phyloP scores from a whole-genome alignment of 1,284 basidiomycete species.

The Leccinum pallidistipes region DNA sequence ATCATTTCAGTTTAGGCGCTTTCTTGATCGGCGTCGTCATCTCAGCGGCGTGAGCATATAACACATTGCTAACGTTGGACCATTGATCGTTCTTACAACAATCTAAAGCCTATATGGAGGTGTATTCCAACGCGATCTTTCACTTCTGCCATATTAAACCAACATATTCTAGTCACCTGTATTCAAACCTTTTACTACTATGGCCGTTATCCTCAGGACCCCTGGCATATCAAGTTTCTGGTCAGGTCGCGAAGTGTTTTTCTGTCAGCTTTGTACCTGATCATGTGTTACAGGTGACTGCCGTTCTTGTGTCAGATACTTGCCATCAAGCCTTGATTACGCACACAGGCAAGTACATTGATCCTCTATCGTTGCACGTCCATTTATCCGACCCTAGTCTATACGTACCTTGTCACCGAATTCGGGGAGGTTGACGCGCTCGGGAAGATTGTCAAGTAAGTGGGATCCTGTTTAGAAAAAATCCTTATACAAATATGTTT shows the following conservation, averaged over 20 bases:
- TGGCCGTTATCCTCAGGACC: slow-evolving; percentile 47
- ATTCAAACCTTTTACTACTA: slow-evolving; percentile 62
- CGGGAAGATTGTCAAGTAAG: slow-evolving; percentile 47
- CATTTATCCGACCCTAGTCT: slow-evolving; percentile 40
- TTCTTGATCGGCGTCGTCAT: slow-evolving; percentile 53
- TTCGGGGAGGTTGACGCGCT: slow-evolving; percentile 37
- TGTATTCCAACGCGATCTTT: slow-evolving; percentile 25
- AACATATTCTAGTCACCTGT: slow-evolving; percentile 45
- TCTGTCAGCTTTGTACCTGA: neutral
- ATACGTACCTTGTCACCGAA: slow-evolving; percentile 42
- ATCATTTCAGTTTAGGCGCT: slow-evolving; percentile 45
- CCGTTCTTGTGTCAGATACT: slow-evolving; percentile 52
- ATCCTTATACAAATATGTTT: neutral
- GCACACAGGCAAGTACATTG: slow-evolving; percentile 45
- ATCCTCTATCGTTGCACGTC: neutral
- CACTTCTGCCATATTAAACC: neutral
- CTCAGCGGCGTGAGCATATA: slow-evolving; percentile 44
- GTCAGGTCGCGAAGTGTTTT: slow-evolving; percentile 28
- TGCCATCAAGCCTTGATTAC: slow-evolving; percentile 59
- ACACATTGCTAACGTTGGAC: neutral
- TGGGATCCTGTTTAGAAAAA: neutral
- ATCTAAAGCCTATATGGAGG: slow-evolving; percentile 52
- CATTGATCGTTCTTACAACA: slow-evolving; percentile 2
- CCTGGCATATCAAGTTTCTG: slow-evolving; percentile 46
- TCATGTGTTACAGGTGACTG: slow-evolving; percentile 41